Base-by-base conservation (phyloP, 176 grass and related monocot genomes). In the Pontederia paniculata region DNA sequence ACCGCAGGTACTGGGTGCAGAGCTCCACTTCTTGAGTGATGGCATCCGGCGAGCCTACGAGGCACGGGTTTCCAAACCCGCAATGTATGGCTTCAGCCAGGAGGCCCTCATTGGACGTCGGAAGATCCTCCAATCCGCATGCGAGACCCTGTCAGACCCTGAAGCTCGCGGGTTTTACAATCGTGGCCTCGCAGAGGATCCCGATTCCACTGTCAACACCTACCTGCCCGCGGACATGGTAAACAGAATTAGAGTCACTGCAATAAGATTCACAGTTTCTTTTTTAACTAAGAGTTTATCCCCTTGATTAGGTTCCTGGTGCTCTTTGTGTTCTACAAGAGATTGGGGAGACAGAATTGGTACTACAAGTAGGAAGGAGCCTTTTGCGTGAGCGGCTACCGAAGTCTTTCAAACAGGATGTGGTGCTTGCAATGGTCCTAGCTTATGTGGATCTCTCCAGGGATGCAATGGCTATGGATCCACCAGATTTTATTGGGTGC, bases 391-490 rank as follows among this genome's bases (percentile, higher is more conserved):
- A 91, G 58, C 70, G 71, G 3, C 80, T 77, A 0, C 74, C 77
- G 18, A 97, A 97, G 72, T 54, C 48, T 52, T 84, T 97, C 71
- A 97, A 97, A 72, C 86, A 97, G 68, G 93, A 97, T 67, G 76
- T 97, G 66, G 86, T 97, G 63, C 77, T 97, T 44, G 69, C 74
- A 12, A 91, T 97, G 93, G 83, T 80, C 20, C 23, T 97, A 46
- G 83, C 93, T 15, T 97, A 88, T 67, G 93, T 97, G 60, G 93
- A 97, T 25, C 13, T 80, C 48, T 97, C 93, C 8, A 88, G 93
- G 73, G 86, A 91, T 42, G 86, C 83, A 1, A 90, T 97, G 93
- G 71, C 71, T 19, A 45, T 68, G 53, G 78, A 4, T 62, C 83
- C 93, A 13, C 93, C 93, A 46, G 83, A 97, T 66, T 69, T 97